A percentile compares a stretch with the other conserved stretches of the same genome.
phyloP scores from a whole-genome alignment of 2,329 filamentous ascomycete genomes.

The Cercospora sojina region DNA sequence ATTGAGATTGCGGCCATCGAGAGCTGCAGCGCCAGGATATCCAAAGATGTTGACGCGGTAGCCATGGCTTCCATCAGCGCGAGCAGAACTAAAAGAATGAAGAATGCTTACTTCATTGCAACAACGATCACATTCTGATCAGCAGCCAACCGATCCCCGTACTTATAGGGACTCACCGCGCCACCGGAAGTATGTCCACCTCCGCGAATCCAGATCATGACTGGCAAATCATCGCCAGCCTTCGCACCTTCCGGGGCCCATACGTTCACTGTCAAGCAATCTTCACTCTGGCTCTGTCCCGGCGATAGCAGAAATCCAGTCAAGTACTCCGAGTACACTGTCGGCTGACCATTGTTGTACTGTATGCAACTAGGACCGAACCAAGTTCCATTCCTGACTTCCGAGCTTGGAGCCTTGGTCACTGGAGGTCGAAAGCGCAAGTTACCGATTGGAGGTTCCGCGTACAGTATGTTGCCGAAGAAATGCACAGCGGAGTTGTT shows the following conservation, averaged over 20 bases:
- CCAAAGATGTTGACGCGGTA: conserved; percentile 31
- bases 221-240: conserved; percentile 34
- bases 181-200: conserved; percentile 17
- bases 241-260: conserved; percentile 35
- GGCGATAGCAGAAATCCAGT: conserved; percentile 16
- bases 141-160: conserved; percentile 20
- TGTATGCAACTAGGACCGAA: conserved; percentile 22
- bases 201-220: conserved; percentile 39
- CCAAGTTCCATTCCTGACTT: conserved; percentile 21
- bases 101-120: conserved; percentile 14
- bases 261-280: conserved; percentile 41
- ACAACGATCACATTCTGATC: conserved; percentile 24
- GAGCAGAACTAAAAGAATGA: background rate
- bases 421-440: conserved; percentile 21
- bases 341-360: conserved; percentile 17
- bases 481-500: conserved; percentile 21
- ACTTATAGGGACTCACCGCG: conserved; percentile 22
- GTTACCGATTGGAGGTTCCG: conserved; percentile 16
- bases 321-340: conserved; percentile 19
- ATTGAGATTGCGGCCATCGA: conserved; percentile 30
- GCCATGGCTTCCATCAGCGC: background rate
- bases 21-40: conserved; percentile 30
- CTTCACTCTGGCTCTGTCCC: conserved; percentile 23
- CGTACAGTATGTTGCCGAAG: conserved; percentile 23
- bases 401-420: conserved; percentile 17